phyloP scores from a whole-genome alignment of 768 basidiomycete species.

The Amanita rubescens region DNA sequence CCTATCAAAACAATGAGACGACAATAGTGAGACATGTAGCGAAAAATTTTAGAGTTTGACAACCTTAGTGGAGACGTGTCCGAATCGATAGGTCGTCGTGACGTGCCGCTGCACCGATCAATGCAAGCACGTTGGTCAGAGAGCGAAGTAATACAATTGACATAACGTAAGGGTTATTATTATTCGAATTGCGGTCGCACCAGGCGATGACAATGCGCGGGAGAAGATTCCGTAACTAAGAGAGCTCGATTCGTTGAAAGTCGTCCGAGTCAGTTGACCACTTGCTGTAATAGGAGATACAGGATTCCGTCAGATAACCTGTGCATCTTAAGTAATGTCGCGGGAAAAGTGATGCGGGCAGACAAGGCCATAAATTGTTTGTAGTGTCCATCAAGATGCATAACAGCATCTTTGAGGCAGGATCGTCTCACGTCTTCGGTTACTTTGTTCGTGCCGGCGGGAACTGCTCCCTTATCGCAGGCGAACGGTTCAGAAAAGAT shows the following conservation, averaged over 20 bases:
- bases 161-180: background rate
- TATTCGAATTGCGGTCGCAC: background rate
- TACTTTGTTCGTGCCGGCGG: conserved; percentile 1
- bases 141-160: background rate
- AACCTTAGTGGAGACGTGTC: background rate
- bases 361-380: conserved; percentile 23
- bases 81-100: background rate
- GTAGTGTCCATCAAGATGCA: conserved; percentile 22
- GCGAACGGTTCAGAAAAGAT: conserved; percentile 9
- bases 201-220: conserved; percentile 3
- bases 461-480: conserved; percentile 5
- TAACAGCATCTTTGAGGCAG: conserved; percentile 17
- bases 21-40: background rate
- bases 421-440: conserved; percentile 8
- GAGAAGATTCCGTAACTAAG: background rate
- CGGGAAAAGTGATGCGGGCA: conserved; percentile 23
- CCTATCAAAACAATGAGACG: background rate
- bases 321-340: conserved; percentile 31
- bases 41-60: conserved; percentile 1
- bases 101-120: too few species aligned
- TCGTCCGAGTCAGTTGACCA: conserved; percentile 15
- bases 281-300: conserved; percentile 30
- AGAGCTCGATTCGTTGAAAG: background rate
- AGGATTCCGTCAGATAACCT: conserved; percentile 31
- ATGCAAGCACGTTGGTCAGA: background rate